phyloP scores from a whole-genome alignment of 2,329 filamentous ascomycete genomes.

The Penicillium sp. region DNA sequence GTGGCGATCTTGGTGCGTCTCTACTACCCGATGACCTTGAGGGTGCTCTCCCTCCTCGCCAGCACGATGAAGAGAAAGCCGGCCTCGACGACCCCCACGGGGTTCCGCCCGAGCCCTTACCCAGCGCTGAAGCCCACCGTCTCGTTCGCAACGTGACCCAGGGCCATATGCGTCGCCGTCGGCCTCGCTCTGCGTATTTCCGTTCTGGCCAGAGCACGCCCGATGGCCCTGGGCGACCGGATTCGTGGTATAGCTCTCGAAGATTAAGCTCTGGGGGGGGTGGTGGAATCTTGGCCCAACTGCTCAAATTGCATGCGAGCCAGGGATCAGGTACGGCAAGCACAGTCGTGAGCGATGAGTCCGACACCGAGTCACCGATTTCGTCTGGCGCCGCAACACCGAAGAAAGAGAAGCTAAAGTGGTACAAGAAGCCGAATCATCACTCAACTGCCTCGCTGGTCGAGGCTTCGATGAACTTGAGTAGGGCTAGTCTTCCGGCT shows the following conservation, averaged over 20 bases:
- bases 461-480: conserved; percentile 44
- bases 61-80: conserved; percentile 29
- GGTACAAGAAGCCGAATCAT: conserved; percentile 47
- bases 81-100: conserved; percentile 24
- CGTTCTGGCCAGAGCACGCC: conserved; percentile 41
- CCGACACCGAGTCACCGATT: conserved; percentile 34
- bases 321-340: conserved; percentile 42
- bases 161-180: conserved; percentile 31
- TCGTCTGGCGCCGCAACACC: conserved; percentile 40
- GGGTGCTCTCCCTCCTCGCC: conserved; percentile 27
- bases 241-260: conserved; percentile 30
- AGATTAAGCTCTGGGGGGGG: conserved; percentile 35
- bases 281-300: conserved; percentile 69
- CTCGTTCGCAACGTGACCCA: conserved; percentile 44
- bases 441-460: conserved; percentile 45
- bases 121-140: conserved; percentile 44
- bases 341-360: conserved; percentile 36
- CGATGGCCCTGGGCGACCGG: conserved; percentile 29
- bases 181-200: conserved; percentile 37
- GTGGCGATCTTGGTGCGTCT: conserved; percentile 35
- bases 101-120: conserved; percentile 28
- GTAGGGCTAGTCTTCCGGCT: conserved; percentile 36
- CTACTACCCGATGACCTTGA: conserved; percentile 39
- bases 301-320: conserved; percentile 71
- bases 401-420: conserved; percentile 46